Percentiles rank a stretch among this genome's conserved stretches.
phyloP scores from a whole-genome alignment of 352 stramenopile genomes.

The Pythium phragmitis region DNA sequence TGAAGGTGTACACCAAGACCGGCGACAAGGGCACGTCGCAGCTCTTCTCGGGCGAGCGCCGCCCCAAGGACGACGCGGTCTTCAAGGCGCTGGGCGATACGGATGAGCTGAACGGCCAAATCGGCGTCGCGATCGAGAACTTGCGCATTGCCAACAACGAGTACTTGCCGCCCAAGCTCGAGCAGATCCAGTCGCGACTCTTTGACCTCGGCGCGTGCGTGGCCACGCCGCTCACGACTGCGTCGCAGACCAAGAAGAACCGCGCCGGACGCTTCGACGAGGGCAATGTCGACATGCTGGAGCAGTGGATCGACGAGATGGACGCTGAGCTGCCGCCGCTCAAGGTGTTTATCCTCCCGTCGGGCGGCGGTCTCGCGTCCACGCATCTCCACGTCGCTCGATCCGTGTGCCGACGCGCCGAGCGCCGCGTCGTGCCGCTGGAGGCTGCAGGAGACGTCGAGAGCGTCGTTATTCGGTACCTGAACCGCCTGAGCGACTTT shows the following conservation, averaged over 20 bases:
- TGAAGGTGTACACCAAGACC: constrained; percentile 93
- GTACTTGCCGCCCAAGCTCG: constrained; percentile 60
- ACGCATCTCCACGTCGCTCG: constrained; percentile 87
- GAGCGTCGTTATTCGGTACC: constrained; percentile 66
- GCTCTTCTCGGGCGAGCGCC: constrained; percentile 89
- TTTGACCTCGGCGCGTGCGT: constrained; percentile 90
- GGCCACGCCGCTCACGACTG: constrained; percentile 74
- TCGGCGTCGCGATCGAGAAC: constrained; percentile 64
- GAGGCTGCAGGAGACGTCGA: constrained; percentile 72
- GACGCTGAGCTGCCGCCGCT: constrained; percentile 78
- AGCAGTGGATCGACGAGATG: constrained; percentile 90
- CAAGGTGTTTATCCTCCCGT: constrained; percentile 87
- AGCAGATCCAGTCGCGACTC: constrained; percentile 87
- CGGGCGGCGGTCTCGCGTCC: constrained; percentile 67
- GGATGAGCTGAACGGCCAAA: constrained; percentile 89
- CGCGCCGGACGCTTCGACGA: constrained; percentile 59
- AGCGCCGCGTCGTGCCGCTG: constrained; percentile 83
- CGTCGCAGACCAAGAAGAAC: constrained; percentile 65
- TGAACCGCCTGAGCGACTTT: constrained; percentile 88
- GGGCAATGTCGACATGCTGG: constrained; percentile 61
- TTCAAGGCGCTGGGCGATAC: constrained; percentile 91
- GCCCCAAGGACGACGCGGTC: constrained; percentile 80
- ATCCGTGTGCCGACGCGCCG: constrained; percentile 82
- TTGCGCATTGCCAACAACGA: constrained; percentile 36
- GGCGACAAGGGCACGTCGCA: constrained; percentile 92